A percentile compares a stretch with the other conserved stretches of the same genome.
phyloP scores from a whole-genome alignment of 75 land plant species.

The Pseudotsuga menziesii region DNA sequence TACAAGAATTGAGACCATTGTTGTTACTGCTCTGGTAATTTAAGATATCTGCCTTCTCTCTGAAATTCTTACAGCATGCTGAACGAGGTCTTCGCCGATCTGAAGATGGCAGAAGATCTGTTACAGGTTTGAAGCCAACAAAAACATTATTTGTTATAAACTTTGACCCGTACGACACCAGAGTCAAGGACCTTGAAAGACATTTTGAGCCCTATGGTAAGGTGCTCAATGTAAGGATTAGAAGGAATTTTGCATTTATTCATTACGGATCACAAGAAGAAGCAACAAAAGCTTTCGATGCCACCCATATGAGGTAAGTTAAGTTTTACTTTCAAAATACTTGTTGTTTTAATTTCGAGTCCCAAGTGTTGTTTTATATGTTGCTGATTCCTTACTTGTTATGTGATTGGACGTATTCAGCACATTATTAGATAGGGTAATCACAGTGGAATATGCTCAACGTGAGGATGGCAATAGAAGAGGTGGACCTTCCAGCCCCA shows the following conservation, averaged over 20 bases:
- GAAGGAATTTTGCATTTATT: conserved; percentile 85
- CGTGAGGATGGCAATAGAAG: conserved; percentile 76
- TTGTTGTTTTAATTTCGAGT: too few relatives aligned
- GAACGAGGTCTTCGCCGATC: conserved; percentile 65
- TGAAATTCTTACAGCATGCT: conserved; percentile 39
- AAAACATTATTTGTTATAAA: conserved; percentile 97
- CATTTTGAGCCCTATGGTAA: conserved; percentile 95
- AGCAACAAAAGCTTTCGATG: conserved; percentile 83
- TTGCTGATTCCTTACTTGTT: too few relatives aligned
- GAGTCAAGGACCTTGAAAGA: conserved; percentile 70
- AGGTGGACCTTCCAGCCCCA: conserved; percentile 36
- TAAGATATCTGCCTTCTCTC: too few relatives aligned
- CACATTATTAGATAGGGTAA: conserved; percentile 77
- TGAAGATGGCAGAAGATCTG: conserved; percentile 60
- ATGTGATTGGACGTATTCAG: conserved; percentile 15
- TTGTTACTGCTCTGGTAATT: too few relatives aligned
- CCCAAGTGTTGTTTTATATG: too few relatives aligned
- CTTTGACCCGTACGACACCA: conserved; percentile 76
- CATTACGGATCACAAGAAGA: conserved; percentile 76
- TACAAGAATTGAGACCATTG: too few relatives aligned
- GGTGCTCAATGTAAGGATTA: conserved; percentile 68
- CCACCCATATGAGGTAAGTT: conserved; percentile 69
- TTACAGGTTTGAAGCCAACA: conserved; percentile 58
- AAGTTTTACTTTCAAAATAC: too few relatives aligned
- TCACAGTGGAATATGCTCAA: conserved; percentile 86